Base-by-base conservation (phyloP, 192 early-diverging fungal genomes). In the Podila epicladia region DNA sequence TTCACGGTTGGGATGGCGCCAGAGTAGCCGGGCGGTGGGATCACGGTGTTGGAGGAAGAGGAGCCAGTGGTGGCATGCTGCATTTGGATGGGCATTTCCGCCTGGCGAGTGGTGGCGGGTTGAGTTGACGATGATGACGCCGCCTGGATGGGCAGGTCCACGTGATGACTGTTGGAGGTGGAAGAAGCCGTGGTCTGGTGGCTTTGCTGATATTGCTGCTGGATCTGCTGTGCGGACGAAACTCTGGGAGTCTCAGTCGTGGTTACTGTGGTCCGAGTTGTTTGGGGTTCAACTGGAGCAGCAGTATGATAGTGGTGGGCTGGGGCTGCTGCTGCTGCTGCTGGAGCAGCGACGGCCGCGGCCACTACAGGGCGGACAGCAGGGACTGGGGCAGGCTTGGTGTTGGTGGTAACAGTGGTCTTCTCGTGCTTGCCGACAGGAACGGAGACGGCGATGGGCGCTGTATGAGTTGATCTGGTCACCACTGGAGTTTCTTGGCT, bases 31-130 rank as follows among this genome's bases (percentile, higher is more conserved):
- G 64, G 17, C 9, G 38, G 64, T 11, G 58, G 28, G 4, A 24
- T 15, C 19, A 26, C 31, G 17, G 68, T 70, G 69, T 32, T 45
- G 53, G 49, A 38, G 62, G 55, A 11, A n/a, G 35, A 28, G 57
- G 58, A 11, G 6, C 38, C n/a, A 22, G 55, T 31, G 13, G 22
- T 15, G 33, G 33, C 32, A 0, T 19, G 3, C 7, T 31, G 9
- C 58, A 8, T 53, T 4, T 53, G 38, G 38, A 41, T 13, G 38
- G 38, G 38, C 38, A 41, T 2, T 2, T 41, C 38, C 38, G 7
- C 38, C 9, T 41, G 38, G 38, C 38, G 38, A 41, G 38, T 2
- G 9, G 8, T 11, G 7, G 38, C 12, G 38, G 38, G 9, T 13
- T 41, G 41, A 45, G 41, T 45, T 8, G 13, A 41, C 41, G 41